Base-by-base conservation (phyloP, 2,329 filamentous ascomycete genomes). In the Beauveria sp. region DNA sequence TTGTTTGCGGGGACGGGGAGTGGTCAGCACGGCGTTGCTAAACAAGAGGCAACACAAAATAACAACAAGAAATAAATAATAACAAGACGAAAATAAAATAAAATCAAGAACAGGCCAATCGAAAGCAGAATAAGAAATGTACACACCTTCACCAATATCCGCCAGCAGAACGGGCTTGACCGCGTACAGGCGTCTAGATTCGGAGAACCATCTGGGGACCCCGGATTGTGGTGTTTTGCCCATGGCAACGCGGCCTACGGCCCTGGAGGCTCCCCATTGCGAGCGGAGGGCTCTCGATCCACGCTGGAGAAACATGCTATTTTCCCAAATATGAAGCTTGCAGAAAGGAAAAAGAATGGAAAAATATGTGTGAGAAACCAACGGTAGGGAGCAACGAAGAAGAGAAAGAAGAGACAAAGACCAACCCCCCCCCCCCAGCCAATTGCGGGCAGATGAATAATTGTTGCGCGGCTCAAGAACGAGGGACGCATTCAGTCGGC, bases 141-240 rank as follows among this genome's bases (percentile, higher is more conserved):
- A 46, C 48, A 52, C 4, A 89, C 89, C 89, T 81, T 96, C 91
- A 56, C 91, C 91, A 74, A 96, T 95, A 71, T 96, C 91, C 65
- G 91, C 90, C 63, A 96, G 76, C 46, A 93, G 70, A 63, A 95
- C 92, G 1, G 91, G 90, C 76, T 93, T 93, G 52, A 95, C 80
- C 1, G 81, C 83, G 56, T 76, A 77, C 51, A 83, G 68, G 18
- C 71, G 73, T 65, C 75, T 74, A 20, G 82, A 80, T 49, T 79
- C 77, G 64, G 83, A 81, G 68, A 86, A 84, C 63, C 75, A 77
- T 67, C 80, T 77, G 31, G 73, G 67, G 60, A 72, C 65, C 63
- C 69, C 66, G 55, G 69, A 68, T 54, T 63, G 70, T 64, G 66
- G 70, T 65, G 69, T 67, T 63, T 67, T 66, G 64, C 69, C 64